phyloP scores from a whole-genome alignment of 2,329 filamentous ascomycete genomes.

The Exophiala lecanii-corni region DNA sequence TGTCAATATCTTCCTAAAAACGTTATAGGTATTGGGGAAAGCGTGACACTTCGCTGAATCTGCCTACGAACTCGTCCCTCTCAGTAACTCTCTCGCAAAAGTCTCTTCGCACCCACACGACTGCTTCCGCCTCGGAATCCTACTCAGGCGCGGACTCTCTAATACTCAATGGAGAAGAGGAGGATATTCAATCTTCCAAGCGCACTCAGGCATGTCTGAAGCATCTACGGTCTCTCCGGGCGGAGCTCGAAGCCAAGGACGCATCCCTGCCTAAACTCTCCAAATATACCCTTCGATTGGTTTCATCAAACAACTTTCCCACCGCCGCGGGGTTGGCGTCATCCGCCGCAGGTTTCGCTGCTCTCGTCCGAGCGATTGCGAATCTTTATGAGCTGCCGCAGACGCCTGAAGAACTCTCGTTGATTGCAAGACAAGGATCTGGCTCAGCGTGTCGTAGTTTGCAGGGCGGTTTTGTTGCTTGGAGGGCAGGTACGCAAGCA shows the following conservation, averaged over 20 bases:
- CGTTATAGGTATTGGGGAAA: conserved; percentile 85
- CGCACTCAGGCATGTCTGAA: conserved; percentile 93
- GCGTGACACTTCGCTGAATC: conserved; percentile 86
- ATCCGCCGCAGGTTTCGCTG: conserved; percentile 53
- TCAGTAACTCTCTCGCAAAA: conserved; percentile 92
- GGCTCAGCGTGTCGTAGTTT: conserved; percentile 90
- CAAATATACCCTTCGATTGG: conserved; percentile 70
- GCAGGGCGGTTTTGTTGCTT: conserved; percentile 86
- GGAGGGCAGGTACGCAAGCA: conserved; percentile 69
- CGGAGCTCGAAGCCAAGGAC: conserved; percentile 67
- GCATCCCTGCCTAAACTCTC: conserved; percentile 77
- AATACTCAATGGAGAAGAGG: conserved; percentile 73
- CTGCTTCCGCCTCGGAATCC: conserved; percentile 76
- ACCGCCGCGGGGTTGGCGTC: conserved; percentile 80
- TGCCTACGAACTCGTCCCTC: conserved; percentile 95
- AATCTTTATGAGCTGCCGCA: conserved; percentile 84
- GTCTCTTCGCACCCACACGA: conserved; percentile 92
- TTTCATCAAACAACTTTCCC: conserved; percentile 98
- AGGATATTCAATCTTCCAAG: conserved; percentile 75
- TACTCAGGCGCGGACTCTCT: conserved; percentile 66
- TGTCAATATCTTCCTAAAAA: not conserved
- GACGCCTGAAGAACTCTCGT: conserved; percentile 74
- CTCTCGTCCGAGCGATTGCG: conserved; percentile 72
- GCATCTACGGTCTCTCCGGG: conserved; percentile 73
- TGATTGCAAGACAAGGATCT: conserved; percentile 88